Conservation (phyloP, 192 early-diverging fungal species). For the Jimgerdemannia lactiflua region DNA sequence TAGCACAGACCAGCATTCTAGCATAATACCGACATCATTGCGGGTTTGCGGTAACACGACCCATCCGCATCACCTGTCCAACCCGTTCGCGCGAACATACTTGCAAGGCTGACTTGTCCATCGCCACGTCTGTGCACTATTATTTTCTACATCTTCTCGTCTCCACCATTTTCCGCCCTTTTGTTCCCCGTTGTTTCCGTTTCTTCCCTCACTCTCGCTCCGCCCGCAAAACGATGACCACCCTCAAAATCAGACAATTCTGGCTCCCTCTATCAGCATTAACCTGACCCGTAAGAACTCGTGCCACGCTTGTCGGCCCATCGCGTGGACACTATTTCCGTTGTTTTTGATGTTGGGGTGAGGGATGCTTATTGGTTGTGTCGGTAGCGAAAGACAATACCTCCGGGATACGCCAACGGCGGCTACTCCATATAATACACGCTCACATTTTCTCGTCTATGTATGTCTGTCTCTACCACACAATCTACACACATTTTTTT, state of each 20-base stretch:
- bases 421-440: not conserved
- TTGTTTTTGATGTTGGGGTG: not conserved
- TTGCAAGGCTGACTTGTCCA: not conserved
- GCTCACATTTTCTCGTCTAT: not conserved
- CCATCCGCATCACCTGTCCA: not conserved
- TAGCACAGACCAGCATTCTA: constrained; percentile 1
- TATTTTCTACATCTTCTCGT: not conserved
- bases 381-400: not conserved
- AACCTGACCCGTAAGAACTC: not conserved
- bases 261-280: not conserved
- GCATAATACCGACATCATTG: no score
- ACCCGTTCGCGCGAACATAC: not conserved
- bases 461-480: constrained; percentile 1
- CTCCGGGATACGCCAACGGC: no score
- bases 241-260: not conserved
- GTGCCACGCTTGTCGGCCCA: not conserved
- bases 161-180: not conserved
- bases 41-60: not conserved
- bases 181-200: not conserved
- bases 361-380: not conserved
- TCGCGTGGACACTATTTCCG: not conserved
- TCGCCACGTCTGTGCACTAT: not conserved
- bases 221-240: no score
- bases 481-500: not conserved
- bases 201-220: no score